Evolutionary conservation across 2,329 filamentous ascomycete genomes (phyloP), one percentile per base, ranked within the genome.

Genomic region (Beauveria sp.): DNA sequence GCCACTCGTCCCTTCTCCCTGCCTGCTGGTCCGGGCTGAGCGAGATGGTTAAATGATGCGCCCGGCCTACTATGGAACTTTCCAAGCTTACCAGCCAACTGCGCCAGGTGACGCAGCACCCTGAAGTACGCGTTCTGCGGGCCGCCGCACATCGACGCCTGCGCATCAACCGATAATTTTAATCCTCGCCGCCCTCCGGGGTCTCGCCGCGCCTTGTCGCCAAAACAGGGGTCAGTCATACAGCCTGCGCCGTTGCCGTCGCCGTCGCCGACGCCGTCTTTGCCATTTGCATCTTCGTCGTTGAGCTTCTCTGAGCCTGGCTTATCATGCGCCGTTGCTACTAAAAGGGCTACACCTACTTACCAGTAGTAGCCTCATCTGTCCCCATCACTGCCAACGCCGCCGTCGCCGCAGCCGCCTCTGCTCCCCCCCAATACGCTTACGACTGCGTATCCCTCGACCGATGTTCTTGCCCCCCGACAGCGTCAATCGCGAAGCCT

Each of bases 401-500:
- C 12, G 47, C 5, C 43, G 37, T 2, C 55, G 56, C 56, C 48
- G 40, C 26, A 20, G 54, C 51, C 57, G 64, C 64, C 43, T 47
- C 62, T n/a, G 51, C 66, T 54, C 65, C 67, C 52, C 59, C 24
- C 26, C 48, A 16, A 5, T 26, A 54, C 58, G 50, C 41, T 43
- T 54, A 54, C 50, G 58, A 60, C 50, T 54, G 41, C 58, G 50
- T 47, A 54, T 48, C 41, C 50, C 28, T 50, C 58, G 30, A 54
- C 58, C 50, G 55, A 53, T 52, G 40, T n/a, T 52, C 40, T 41
- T 53, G 57, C 28, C 61, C 67, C 69, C 70, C 64, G 70, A 70
- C 47, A 64, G 66, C 9, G 61, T 63, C 34, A 70, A 72, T 66
- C 76, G 79, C 63, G 78, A 80, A 66, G 84, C 81, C 20, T 72